phyloP scores from a whole-genome alignment of 805 yeast species.

The Starmerella riodocensis region DNA sequence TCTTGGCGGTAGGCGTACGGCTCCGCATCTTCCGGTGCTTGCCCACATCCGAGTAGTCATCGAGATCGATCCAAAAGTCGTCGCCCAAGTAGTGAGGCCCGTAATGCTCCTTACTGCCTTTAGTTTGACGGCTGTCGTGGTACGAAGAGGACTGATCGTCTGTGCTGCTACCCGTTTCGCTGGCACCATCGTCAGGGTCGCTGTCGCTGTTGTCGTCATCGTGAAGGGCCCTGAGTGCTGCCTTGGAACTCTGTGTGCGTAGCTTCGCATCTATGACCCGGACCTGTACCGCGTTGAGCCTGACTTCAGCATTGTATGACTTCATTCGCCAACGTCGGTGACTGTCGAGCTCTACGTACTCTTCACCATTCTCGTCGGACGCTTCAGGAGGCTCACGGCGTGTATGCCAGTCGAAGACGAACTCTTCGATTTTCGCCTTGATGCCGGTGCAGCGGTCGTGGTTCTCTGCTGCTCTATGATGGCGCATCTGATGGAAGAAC shows the following conservation, averaged over 20 bases:
- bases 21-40: constrained; percentile 6
- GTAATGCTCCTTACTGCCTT: constrained; percentile 1
- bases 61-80: constrained; percentile 53
- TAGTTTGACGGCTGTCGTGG: neutral
- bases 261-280: constrained; percentile 53
- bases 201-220: constrained; percentile 6
- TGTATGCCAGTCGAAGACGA: constrained; percentile 57
- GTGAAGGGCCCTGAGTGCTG: constrained; percentile 8
- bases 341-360: constrained; percentile 5
- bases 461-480: constrained; percentile 19
- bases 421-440: constrained; percentile 43
- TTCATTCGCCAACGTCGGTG: constrained; percentile 36
- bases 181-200: constrained; percentile 30
- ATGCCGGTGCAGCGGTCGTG: constrained; percentile 49
- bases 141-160: neutral
- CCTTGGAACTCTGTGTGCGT: constrained; percentile 9
- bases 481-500: constrained; percentile 39
- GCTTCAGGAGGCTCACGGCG: constrained; percentile 31
- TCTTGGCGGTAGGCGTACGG: constrained; percentile 30
- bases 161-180: constrained; percentile 1
- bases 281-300: constrained; percentile 54
- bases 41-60: constrained; percentile 65
- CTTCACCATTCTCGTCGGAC: constrained; percentile 20
- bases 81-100: constrained; percentile 15
- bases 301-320: constrained; percentile 56